Conservation (phyloP, 768 basidiomycete species). For the Astraeus odoratus region DNA sequence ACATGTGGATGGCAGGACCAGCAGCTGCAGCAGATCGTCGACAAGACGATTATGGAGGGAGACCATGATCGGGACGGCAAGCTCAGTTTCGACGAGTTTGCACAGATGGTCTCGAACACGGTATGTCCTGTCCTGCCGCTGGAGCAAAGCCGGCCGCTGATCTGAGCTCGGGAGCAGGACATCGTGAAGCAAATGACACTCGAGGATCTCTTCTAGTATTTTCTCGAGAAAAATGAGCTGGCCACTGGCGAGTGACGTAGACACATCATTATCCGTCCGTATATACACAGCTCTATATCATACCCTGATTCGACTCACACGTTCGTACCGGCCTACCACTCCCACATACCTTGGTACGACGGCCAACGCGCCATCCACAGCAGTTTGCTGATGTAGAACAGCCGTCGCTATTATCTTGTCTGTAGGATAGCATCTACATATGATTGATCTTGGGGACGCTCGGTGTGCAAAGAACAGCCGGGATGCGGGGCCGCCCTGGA, state of each 20-base stretch:
- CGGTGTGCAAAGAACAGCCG: no score
- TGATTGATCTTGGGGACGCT: no score
- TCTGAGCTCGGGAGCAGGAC: slow-evolving; percentile 46
- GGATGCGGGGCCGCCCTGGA: no score
- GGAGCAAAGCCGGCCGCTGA: slow-evolving; percentile 8
- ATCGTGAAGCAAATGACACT: slow-evolving; percentile 99
- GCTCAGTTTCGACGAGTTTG: slow-evolving; percentile 95
- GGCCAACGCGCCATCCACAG: no score
- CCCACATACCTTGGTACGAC: no score
- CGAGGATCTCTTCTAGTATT: slow-evolving; percentile 75
- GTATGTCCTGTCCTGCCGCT: slow-evolving; percentile 36
- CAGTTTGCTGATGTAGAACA: no score
- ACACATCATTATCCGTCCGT: background rate
- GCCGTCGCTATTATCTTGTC: no score
- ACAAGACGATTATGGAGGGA: slow-evolving; percentile 99
- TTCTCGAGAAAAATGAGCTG: background rate
- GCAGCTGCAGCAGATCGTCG: slow-evolving; percentile 98
- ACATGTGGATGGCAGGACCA: slow-evolving; percentile 58
- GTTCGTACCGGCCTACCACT: no score
- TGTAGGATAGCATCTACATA: no score
- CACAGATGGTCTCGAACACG: slow-evolving; percentile 94
- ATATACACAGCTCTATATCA: background rate
- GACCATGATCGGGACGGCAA: slow-evolving; percentile 98
- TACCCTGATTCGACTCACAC: background rate
- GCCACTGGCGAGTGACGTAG: slow-evolving; percentile 2